Conservation (phyloP, 176 grass and related monocot genomes). For the Juncus effusus region DNA sequence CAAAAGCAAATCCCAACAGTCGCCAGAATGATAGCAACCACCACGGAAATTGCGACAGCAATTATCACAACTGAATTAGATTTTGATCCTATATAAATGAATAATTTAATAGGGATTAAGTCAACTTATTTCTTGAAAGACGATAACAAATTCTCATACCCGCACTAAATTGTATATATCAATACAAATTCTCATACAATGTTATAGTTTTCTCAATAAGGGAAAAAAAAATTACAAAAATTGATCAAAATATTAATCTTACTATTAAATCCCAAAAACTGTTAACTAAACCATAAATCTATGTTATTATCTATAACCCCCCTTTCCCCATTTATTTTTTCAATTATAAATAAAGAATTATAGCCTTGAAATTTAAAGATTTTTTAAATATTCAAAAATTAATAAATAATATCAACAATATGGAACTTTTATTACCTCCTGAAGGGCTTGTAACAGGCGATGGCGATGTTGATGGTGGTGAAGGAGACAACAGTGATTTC, state of each 20-base stretch:
- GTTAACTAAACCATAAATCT: background rate
- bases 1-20: slow-evolving; percentile 18
- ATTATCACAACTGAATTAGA: background rate
- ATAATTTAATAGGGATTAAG: no score
- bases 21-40: background rate
- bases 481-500: background rate
- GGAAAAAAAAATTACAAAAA: background rate
- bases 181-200: no score
- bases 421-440: slow-evolving; percentile 2
- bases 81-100: slow-evolving; percentile 15
- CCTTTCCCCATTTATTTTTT: background rate
- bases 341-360: background rate
- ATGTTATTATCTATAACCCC: background rate
- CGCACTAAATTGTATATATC: no score
- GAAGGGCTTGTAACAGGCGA: background rate
- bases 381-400: background rate
- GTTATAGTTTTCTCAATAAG: no score
- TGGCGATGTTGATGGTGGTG: background rate
- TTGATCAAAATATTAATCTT: background rate
- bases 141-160: no score
- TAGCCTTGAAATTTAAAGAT: background rate
- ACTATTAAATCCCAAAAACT: background rate
- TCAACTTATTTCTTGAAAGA: no score
- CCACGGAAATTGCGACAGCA: background rate
- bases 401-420: background rate